Evolutionary conservation across 2,329 filamentous ascomycete genomes (phyloP).

Genomic region (Hypoxylon sp.): DNA sequence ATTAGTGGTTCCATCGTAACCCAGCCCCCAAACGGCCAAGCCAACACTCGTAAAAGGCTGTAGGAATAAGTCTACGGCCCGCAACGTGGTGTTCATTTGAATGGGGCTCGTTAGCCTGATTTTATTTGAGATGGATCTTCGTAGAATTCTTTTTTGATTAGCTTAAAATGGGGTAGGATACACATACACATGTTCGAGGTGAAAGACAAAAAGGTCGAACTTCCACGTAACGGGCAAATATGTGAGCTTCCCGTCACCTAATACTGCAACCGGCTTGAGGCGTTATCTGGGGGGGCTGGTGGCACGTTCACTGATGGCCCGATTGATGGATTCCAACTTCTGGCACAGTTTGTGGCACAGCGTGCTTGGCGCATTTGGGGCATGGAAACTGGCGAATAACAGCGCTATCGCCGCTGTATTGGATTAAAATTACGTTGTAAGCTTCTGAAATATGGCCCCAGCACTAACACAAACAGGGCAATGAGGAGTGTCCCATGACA

Average conservation of each 20-base stretch:
- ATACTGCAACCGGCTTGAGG: too few relatives aligned
- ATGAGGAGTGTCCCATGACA: neutral
- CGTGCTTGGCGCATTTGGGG: neutral
- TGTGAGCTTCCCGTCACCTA: too few relatives aligned
- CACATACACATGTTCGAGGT: neutral
- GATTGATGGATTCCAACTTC: neutral
- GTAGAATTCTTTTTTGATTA: neutral
- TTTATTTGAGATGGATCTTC: neutral
- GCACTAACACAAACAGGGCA: slow-evolving; percentile 3
- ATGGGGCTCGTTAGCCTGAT: slow-evolving; percentile 15
- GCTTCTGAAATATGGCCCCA: neutral
- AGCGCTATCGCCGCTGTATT: neutral
- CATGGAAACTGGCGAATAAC: neutral
- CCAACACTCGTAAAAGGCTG: neutral
- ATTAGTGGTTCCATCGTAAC: slow-evolving; percentile 24
- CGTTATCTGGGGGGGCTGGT: slow-evolving; percentile 6
- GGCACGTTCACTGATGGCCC: neutral
- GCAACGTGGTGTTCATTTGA: slow-evolving; percentile 12
- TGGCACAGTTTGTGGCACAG: neutral
- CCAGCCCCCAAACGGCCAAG: slow-evolving; percentile 21
- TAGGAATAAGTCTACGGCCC: slow-evolving; percentile 1
- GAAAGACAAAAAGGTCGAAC: neutral
- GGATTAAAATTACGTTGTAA: slow-evolving; percentile 1
- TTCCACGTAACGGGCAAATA: too few relatives aligned
- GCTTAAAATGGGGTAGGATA: neutral